phyloP scores from a whole-genome alignment of 1,139 yeast genomes.

The Suhomyces terraborum region DNA sequence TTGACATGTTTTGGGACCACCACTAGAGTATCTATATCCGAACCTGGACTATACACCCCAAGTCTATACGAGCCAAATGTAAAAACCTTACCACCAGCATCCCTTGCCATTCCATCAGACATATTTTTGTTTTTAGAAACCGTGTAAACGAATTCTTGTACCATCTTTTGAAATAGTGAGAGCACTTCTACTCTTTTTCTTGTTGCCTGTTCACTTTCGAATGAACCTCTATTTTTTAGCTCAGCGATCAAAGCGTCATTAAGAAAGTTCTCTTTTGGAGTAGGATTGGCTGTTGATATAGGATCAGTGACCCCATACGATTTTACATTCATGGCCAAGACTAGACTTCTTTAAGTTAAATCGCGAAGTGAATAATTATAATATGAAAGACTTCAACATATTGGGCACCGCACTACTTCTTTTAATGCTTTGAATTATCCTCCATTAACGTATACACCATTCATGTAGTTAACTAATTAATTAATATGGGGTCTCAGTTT shows the following conservation, averaged over 20 bases:
- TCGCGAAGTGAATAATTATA: not conserved
- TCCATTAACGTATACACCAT: slow-evolving; percentile 6
- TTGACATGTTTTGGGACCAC: slow-evolving; percentile 97
- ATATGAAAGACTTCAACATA: no score
- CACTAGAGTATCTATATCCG: slow-evolving; percentile 93
- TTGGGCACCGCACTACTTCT: no score
- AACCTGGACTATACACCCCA: slow-evolving; percentile 97
- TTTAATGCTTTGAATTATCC: no score
- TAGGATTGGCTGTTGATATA: slow-evolving; percentile 79
- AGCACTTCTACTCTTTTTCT: slow-evolving; percentile 77
- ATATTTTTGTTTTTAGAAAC: slow-evolving; percentile 82
- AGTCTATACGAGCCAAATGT: slow-evolving; percentile 92
- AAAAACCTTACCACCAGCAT: slow-evolving; percentile 95
- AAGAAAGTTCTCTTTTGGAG: slow-evolving; percentile 71
- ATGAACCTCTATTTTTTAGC: slow-evolving; percentile 80
- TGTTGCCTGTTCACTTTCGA: slow-evolving; percentile 83
- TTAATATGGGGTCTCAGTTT: not conserved
- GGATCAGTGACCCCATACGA: slow-evolving; percentile 88
- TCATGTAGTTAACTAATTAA: slow-evolving; percentile 1
- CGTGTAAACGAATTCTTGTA: slow-evolving; percentile 76
- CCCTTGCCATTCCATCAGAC: slow-evolving; percentile 97
- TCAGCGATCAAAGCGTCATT: slow-evolving; percentile 80
- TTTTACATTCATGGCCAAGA: slow-evolving; percentile 24
- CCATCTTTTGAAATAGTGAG: slow-evolving; percentile 65
- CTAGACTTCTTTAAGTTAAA: not conserved